Percentiles rank a stretch among this genome's conserved stretches.
These are phyloP conservation scores for Gloeostereum incarnatum DNA, from an alignment of 768 basidiomycete species.

Conservation along the genomic window DNA sequence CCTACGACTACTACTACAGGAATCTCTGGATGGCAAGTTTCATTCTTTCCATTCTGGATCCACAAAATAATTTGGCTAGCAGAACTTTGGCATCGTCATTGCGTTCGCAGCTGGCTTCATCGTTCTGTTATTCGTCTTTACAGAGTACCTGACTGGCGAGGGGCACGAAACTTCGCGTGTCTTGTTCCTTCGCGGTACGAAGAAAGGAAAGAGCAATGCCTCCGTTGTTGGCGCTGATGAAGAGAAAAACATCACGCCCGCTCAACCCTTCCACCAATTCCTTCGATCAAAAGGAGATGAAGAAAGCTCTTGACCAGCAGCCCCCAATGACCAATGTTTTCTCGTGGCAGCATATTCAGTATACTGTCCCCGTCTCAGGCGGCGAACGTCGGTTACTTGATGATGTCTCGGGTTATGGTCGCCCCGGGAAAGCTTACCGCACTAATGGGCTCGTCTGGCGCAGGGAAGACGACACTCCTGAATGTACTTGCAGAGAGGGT, in stretches of 20 bases:
- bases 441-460: slow-evolving; percentile 56
- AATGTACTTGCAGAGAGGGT: slow-evolving; percentile 47
- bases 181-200: slow-evolving; percentile 58
- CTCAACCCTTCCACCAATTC: slow-evolving; percentile 7
- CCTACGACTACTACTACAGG: slow-evolving; percentile 35
- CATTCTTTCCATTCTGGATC: background rate
- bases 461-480: slow-evolving; percentile 52
- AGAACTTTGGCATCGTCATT: slow-evolving; percentile 51
- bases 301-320: too few relatives aligned
- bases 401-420: slow-evolving; percentile 73
- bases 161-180: slow-evolving; percentile 23
- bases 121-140: slow-evolving; percentile 44
- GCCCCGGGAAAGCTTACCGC: slow-evolving; percentile 76
- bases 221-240: too few relatives aligned
- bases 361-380: slow-evolving; percentile 47
- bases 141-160: slow-evolving; percentile 40
- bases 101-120: slow-evolving; percentile 58
- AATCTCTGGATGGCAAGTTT: slow-evolving; percentile 30
- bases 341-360: slow-evolving; percentile 70
- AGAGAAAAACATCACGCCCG: slow-evolving; percentile 14
- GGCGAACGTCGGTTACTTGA: slow-evolving; percentile 48
- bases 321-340: slow-evolving; percentile 54
- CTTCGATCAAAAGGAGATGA: slow-evolving; percentile 12
- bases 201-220: slow-evolving; percentile 7
- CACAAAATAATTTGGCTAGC: slow-evolving; percentile 56